phyloP scores from a whole-genome alignment of 2,329 filamentous ascomycete species.

The Lachnum nothofagi region DNA sequence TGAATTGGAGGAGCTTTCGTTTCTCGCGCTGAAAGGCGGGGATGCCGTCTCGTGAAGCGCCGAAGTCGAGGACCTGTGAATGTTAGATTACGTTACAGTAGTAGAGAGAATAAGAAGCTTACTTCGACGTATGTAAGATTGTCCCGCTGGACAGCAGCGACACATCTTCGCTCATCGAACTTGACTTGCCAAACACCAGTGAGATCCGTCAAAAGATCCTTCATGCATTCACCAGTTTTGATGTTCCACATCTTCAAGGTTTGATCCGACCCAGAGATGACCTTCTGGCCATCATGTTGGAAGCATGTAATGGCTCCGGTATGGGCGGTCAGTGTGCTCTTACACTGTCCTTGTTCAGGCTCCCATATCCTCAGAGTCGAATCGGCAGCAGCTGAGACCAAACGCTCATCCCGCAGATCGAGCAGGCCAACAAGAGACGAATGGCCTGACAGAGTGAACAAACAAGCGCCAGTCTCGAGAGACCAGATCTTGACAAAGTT shows the following conservation, averaged over 20 bases:
- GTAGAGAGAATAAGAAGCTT: slow-evolving; percentile 33
- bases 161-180: slow-evolving; percentile 91
- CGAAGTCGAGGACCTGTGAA: slow-evolving; percentile 87
- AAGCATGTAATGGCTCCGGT: slow-evolving; percentile 98
- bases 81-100: slow-evolving; percentile 31
- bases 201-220: slow-evolving; percentile 86
- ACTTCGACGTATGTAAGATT: slow-evolving; percentile 94
- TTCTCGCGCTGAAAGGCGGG: slow-evolving; percentile 71
- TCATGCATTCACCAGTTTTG: slow-evolving; percentile 81
- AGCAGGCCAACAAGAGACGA: slow-evolving; percentile 85
- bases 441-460: slow-evolving; percentile 90
- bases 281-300: slow-evolving; percentile 93
- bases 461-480: slow-evolving; percentile 73
- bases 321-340: slow-evolving; percentile 83
- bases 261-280: slow-evolving; percentile 91
- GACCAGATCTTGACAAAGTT: slow-evolving; percentile 98
- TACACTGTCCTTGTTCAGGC: slow-evolving; percentile 84
- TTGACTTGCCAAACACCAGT: slow-evolving; percentile 99
- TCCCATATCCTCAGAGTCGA: slow-evolving; percentile 97
- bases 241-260: slow-evolving; percentile 99
- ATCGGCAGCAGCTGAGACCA: slow-evolving; percentile 93
- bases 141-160: slow-evolving; percentile 91
- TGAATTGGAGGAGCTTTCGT: slow-evolving; percentile 53
- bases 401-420: slow-evolving; percentile 79
- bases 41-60: slow-evolving; percentile 83